These are phyloP conservation scores for Fusarium sp. DNA, from an alignment of 2,329 filamentous ascomycete genomes.

Conservation along the genomic window DNA sequence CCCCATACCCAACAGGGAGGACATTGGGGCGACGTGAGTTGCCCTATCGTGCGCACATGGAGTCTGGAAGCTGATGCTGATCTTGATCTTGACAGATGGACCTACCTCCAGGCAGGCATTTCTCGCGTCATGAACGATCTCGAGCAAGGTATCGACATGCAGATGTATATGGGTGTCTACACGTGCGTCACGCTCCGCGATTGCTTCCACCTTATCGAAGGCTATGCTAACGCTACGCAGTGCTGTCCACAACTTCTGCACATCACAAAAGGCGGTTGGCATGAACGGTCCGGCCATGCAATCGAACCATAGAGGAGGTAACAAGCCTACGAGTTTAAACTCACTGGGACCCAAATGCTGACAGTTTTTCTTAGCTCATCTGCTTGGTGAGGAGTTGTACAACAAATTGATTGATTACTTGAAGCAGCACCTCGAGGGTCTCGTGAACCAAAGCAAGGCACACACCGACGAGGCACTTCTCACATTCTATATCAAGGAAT, in stretches of 20 bases:
- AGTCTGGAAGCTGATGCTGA: conserved; percentile 36
- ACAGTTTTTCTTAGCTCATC: conserved; percentile 73
- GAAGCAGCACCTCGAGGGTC: conserved; percentile 77
- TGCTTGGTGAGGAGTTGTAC: conserved; percentile 96
- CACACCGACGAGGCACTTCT: conserved; percentile 93
- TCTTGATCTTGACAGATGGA: conserved; percentile 73
- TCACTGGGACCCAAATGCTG: conserved; percentile 14
- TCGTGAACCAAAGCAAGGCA: conserved; percentile 78
- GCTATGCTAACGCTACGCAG: conserved; percentile 60
- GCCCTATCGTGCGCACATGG: neutral
- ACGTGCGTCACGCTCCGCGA: conserved; percentile 67
- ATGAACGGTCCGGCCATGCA: conserved; percentile 58
- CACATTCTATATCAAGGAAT: conserved; percentile 95
- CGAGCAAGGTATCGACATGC: conserved; percentile 93
- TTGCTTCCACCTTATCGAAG: neutral
- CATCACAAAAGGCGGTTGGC: conserved; percentile 92
- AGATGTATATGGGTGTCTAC: conserved; percentile 97
- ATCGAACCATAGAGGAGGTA: conserved; percentile 72
- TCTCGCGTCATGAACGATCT: conserved; percentile 94
- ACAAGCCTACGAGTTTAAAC: neutral
- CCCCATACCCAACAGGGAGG: conserved; percentile 70
- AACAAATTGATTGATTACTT: conserved; percentile 91
- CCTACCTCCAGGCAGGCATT: conserved; percentile 88
- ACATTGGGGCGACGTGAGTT: conserved; percentile 65
- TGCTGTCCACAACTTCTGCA: conserved; percentile 99